Conservation (phyloP, 2,329 filamentous ascomycete species). For the Scytalidium sp. region DNA sequence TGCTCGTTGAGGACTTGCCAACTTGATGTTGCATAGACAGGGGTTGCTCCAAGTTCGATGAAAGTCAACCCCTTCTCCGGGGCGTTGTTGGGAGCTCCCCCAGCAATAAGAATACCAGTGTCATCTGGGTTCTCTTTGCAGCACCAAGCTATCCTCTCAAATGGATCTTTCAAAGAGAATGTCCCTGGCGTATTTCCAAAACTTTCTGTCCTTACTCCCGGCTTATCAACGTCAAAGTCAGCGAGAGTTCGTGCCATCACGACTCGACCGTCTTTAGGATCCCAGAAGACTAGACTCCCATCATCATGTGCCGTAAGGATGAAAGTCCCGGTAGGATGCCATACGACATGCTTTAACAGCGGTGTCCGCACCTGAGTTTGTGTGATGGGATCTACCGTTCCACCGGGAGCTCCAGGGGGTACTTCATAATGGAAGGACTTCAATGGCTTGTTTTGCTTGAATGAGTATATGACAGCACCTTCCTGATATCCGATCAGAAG, state of each 20-base stretch:
- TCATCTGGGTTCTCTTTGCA: conserved; percentile 93
- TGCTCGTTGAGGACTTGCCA: conserved; percentile 82
- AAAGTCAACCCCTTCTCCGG: conserved; percentile 79
- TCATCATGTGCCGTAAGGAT: conserved; percentile 46
- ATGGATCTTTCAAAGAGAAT: conserved; percentile 66
- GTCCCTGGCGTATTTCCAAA: conserved; percentile 42
- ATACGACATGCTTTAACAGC: conserved; percentile 76
- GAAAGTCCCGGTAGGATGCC: conserved; percentile 76
- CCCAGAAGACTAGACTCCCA: conserved; percentile 90
- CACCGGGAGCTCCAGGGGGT: conserved; percentile 76
- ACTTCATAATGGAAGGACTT: conserved; percentile 83
- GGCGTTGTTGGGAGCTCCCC: conserved; percentile 67
- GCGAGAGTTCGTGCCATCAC: conserved; percentile 80
- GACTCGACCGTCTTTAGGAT: conserved; percentile 81
- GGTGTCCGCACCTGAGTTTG: conserved; percentile 65
- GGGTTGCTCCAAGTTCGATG: conserved; percentile 83
- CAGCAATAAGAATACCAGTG: conserved; percentile 82
- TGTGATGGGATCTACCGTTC: conserved; percentile 59
- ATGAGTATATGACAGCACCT: conserved; percentile 86
- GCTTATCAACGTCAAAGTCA: conserved; percentile 70
- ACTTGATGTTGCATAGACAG: conserved; percentile 85
- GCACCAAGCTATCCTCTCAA: conserved; percentile 84
- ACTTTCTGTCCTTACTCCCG: conserved; percentile 40
- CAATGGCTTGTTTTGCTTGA: conserved; percentile 81
- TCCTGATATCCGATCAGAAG: conserved; percentile 87